Conservation (phyloP, 2,329 filamentous ascomycete species). For the Lizonia empirigonia region DNA sequence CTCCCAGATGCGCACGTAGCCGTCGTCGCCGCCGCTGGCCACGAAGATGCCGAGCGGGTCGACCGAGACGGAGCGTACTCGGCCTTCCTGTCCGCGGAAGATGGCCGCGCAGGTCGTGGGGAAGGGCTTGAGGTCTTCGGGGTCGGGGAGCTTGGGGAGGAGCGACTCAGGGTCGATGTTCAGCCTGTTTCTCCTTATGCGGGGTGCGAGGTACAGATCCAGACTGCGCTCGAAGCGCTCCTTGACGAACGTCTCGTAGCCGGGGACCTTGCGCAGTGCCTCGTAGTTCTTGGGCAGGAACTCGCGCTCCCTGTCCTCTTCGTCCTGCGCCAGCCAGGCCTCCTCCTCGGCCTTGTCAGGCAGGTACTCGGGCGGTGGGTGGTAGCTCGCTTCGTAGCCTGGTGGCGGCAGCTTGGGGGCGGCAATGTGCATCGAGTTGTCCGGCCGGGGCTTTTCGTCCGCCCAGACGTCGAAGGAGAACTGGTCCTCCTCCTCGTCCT, state of each 20-base stretch:
- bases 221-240: slow-evolving; percentile 95
- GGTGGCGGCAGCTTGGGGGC: slow-evolving; percentile 93
- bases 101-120: slow-evolving; percentile 87
- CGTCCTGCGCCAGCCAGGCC: slow-evolving; percentile 82
- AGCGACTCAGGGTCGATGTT: slow-evolving; percentile 96
- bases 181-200: slow-evolving; percentile 88
- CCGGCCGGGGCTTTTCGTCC: slow-evolving; percentile 80
- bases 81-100: slow-evolving; percentile 85
- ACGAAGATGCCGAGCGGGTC: slow-evolving; percentile 86
- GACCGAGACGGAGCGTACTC: slow-evolving; percentile 82
- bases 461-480: slow-evolving; percentile 91
- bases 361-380: slow-evolving; percentile 92
- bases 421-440: slow-evolving; percentile 92
- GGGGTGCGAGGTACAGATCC: slow-evolving; percentile 91
- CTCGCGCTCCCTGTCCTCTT: slow-evolving; percentile 88
- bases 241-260: slow-evolving; percentile 87
- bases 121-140: slow-evolving; percentile 93
- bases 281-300: slow-evolving; percentile 84
- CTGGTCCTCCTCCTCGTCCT: slow-evolving; percentile 74
- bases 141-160: slow-evolving; percentile 88
- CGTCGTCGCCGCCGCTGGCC: slow-evolving; percentile 93
- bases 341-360: slow-evolving; percentile 83
- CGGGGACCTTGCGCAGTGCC: slow-evolving; percentile 87
- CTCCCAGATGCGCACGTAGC: slow-evolving; percentile 89
- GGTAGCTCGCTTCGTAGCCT: slow-evolving; percentile 94